Evolutionary conservation across 805 yeast species (phyloP).

Genomic region (Yarrowia phangngaensis): DNA sequence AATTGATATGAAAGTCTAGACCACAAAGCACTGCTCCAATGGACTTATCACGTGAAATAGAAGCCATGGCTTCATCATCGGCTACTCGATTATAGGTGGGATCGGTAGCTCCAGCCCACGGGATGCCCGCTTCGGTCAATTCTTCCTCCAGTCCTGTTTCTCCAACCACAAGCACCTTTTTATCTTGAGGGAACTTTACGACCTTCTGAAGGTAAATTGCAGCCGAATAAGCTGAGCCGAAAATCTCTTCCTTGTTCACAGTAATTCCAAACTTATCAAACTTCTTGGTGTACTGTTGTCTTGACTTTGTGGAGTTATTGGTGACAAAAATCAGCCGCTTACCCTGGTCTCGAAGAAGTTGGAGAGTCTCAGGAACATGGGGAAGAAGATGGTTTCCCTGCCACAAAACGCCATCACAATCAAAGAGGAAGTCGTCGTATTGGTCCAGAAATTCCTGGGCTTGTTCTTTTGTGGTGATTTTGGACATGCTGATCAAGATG

Average conservation of each 20-base stretch:
- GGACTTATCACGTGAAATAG: constrained; percentile 50
- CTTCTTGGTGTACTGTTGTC: constrained; percentile 70
- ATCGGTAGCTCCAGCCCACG: constrained; percentile 79
- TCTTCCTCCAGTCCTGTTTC: constrained; percentile 83
- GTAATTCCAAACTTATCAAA: constrained; percentile 58
- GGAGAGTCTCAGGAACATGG: constrained; percentile 68
- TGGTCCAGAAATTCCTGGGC: constrained; percentile 50
- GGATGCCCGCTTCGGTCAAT: constrained; percentile 66
- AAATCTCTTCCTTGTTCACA: constrained; percentile 59
- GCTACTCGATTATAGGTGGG: constrained; percentile 51
- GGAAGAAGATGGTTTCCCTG: constrained; percentile 80
- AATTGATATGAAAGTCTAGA: constrained; percentile 69
- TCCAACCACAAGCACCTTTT: constrained; percentile 87
- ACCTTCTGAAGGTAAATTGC: constrained; percentile 81
- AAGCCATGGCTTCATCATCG: constrained; percentile 46
- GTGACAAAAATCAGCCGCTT: constrained; percentile 87
- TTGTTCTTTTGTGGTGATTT: constrained; percentile 33
- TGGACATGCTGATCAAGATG: no score
- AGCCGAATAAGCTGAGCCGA: constrained; percentile 88
- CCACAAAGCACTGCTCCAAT: constrained; percentile 93
- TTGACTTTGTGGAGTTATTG: constrained; percentile 89
- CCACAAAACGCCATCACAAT: constrained; percentile 98
- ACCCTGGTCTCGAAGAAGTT: constrained; percentile 49
- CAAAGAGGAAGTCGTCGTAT: constrained; percentile 86
- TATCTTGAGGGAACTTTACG: constrained; percentile 63